Base-by-base conservation (phyloP, 139 green algal genomes). In the Micractinium sp. region DNA sequence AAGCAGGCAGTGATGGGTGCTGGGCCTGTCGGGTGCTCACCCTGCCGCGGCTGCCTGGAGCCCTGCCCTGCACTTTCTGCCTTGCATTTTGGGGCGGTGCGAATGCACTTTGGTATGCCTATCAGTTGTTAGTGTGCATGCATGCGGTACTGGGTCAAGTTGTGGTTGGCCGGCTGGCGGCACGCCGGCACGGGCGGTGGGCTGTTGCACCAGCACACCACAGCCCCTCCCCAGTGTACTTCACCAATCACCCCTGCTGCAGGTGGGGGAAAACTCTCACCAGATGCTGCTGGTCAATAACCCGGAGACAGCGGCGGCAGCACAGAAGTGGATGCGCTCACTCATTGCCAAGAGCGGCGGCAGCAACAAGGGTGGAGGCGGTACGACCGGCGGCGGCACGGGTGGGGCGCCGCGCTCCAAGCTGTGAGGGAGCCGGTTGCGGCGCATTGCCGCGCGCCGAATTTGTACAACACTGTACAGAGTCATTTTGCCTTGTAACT, bases 241-340 rank as follows among this genome's bases (percentile, higher is more conserved):
- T 56, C 1, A 47, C 1, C 47, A 56, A 5, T 56, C 47, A 9
- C 47, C 47, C 47, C 47, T 56, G 47, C 25, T 56, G 56, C 79
- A 33, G 80, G n/a, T 69, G 29, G 81, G 85, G 2, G 85, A 90
- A 41, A 92, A 90, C 80, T 82, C 66, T 9, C 87, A 91, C 82
- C 90, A 92, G 47, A 91, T 93, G 23, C 71, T 91, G 53, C 75
- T 93, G 29, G 82, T 93, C 13, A 93, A 89, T 56, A 63, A 90
- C n/a, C 63, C 84, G 9, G 47, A 75, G n/a, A 63, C 87, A 0
- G 35, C 41, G 1, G 41, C 85, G 27, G 85, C 76, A 25, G 90
- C 87, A 31, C 67, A 91, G 80, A 47, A 29, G 25, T 92, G 89
- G 89, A 38, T 92, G 76, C 61, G 29, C 13, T 38, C 66, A 18